Evolutionary conservation across 768 basidiomycete species (phyloP).

Genomic region (Chalciporus sphaerocephalus): DNA sequence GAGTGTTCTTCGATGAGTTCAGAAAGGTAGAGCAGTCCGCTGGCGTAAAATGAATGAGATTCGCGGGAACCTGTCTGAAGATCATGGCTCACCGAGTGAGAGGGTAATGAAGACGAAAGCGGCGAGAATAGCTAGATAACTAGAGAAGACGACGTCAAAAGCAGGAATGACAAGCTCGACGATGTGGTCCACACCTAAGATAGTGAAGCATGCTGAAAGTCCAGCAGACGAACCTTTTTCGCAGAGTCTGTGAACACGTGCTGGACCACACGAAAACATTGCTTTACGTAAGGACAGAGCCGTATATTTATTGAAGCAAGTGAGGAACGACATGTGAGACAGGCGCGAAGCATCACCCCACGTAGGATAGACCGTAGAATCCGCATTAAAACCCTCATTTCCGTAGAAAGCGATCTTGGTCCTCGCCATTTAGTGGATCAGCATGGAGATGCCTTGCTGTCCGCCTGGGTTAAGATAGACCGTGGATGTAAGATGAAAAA

Average conservation of each 20-base stretch:
- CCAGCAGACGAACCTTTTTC: background rate
- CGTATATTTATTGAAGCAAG: background rate
- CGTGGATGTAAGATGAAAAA: constrained; percentile 48
- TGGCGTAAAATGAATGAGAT: constrained; percentile 50
- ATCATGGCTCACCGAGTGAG: constrained; percentile 66
- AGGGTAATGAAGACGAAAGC: constrained; percentile 90
- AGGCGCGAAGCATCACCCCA: constrained; percentile 45
- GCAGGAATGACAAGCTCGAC: constrained; percentile 4
- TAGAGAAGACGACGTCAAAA: constrained; percentile 20
- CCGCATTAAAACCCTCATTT: constrained; percentile 72
- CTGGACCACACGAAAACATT: background rate
- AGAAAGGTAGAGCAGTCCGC: constrained; percentile 88
- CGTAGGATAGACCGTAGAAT: constrained; percentile 21
- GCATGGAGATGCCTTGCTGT: constrained; percentile 39
- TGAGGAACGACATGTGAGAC: constrained; percentile 30
- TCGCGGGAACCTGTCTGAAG: background rate
- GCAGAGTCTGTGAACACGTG: background rate
- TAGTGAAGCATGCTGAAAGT: constrained; percentile 54
- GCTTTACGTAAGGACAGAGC: too few relatives aligned
- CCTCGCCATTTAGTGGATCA: constrained; percentile 72
- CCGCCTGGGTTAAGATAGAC: constrained; percentile 70
- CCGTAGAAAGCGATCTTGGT: constrained; percentile 51
- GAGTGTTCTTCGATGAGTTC: constrained; percentile 96
- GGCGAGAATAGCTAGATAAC: constrained; percentile 70
- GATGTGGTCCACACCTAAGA: constrained; percentile 47